Conservation (phyloP, 2,329 filamentous ascomycete genomes). For the Bipolaris zeicola region DNA sequence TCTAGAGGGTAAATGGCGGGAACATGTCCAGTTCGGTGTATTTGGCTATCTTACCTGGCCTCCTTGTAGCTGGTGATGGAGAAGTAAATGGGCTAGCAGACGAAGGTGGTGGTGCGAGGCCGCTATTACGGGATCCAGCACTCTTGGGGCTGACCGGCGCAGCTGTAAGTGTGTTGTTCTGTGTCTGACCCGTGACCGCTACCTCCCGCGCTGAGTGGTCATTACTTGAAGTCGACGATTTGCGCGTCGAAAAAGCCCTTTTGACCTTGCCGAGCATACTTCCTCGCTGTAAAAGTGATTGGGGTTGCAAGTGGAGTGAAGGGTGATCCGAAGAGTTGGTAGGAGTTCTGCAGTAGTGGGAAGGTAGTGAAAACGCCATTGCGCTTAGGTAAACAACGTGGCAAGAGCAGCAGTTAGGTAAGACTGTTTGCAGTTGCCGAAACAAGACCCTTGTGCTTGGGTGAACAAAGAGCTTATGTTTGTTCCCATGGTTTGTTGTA, state of each 20-base stretch:
- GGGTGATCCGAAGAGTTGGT: slow-evolving; percentile 4
- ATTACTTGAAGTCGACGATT: slow-evolving; percentile 13
- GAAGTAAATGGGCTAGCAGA: slow-evolving; percentile 26
- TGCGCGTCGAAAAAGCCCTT: slow-evolving; percentile 22
- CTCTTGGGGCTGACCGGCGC: slow-evolving; percentile 11
- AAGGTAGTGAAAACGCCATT: slow-evolving; percentile 22
- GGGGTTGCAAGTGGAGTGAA: slow-evolving; percentile 3
- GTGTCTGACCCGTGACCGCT: slow-evolving; percentile 6
- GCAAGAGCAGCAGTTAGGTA: neutral
- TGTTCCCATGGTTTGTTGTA: neutral
- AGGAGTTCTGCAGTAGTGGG: slow-evolving; percentile 4
- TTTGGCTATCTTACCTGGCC: slow-evolving; percentile 43
- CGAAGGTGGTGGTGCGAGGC: slow-evolving; percentile 23
- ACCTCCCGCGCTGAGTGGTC: slow-evolving; percentile 5
- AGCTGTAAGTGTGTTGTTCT: slow-evolving; percentile 1
- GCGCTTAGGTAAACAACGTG: slow-evolving; percentile 5
- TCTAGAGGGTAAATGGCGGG: neutral
- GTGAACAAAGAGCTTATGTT: neutral
- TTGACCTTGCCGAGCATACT: slow-evolving; percentile 24
- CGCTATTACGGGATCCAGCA: slow-evolving; percentile 19
- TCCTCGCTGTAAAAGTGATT: slow-evolving; percentile 2
- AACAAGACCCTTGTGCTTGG: neutral
- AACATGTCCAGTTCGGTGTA: neutral
- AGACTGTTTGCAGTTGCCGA: neutral
- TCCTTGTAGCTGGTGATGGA: slow-evolving; percentile 43